These are phyloP conservation scores for Quercus robur DNA, from an alignment of 306 rosid genomes.

Conservation along the genomic window DNA sequence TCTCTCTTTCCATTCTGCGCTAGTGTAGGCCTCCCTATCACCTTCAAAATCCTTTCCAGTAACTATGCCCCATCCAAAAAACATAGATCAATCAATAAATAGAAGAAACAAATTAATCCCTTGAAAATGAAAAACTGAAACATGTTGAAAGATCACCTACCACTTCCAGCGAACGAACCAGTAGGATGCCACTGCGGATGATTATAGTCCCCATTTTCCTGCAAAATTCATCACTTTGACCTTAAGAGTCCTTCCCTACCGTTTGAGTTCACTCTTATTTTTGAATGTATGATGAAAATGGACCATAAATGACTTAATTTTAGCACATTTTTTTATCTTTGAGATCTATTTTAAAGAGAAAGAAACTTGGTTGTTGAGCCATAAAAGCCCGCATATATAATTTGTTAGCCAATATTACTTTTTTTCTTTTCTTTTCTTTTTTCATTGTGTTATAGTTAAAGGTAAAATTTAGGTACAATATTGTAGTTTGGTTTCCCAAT, in stretches of 20 bases:
- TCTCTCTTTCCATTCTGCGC: constrained; percentile 63
- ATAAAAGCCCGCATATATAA: not conserved
- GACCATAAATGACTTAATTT: not conserved
- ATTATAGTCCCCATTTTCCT: constrained; percentile 61
- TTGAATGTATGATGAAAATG: not conserved
- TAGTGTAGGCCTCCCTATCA: constrained; percentile 33
- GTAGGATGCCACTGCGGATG: constrained; percentile 44
- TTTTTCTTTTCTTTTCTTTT: too few relatives aligned
- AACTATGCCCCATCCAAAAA: constrained; percentile 30
- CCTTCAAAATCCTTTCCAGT: constrained; percentile 65
- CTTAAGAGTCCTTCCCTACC: not conserved
- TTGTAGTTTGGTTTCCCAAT: too few relatives aligned
- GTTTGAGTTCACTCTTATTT: not conserved
- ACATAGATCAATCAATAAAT: constrained; percentile 1
- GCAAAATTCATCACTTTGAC: constrained; percentile 26
- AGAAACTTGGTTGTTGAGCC: not conserved
- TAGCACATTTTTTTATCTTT: not conserved
- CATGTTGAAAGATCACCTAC: constrained; percentile 25
- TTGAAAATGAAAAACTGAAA: not conserved
- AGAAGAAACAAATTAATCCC: not conserved
- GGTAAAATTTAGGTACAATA: too few relatives aligned
- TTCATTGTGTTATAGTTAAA: too few relatives aligned
- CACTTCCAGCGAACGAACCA: constrained; percentile 60
- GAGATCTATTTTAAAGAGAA: not conserved
- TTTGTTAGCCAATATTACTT: not conserved